Evolutionary conservation across 768 basidiomycete species (phyloP), one percentile per base, ranked within the genome.

Genomic region (Xerocomus brunneocitrinus): DNA sequence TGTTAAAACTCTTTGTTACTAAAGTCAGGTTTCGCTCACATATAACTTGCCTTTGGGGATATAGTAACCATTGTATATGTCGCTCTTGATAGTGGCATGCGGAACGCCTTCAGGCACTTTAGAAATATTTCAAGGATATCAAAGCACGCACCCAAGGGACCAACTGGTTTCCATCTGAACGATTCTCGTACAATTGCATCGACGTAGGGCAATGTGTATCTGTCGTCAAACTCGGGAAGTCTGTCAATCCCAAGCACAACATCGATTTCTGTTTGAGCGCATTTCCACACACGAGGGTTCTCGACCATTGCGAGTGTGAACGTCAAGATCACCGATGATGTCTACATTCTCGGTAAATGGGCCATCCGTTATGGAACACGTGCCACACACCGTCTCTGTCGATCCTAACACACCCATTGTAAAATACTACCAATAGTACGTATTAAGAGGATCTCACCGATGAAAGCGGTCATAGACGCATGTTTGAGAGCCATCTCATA

Each of bases 161-260:
- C 36, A 6, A 43, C n/a, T 4, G 62, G 62, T 3, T 53, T 25
- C 58, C 55, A 61, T 39, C 65, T 49, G 7, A 55, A 31, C 16
- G 49, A 47, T 43, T 66, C 63, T n/a, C 57, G 47, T 5, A 62
- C 8, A n/a, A 64, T 32, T 16, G 59, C 54, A 7, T 57, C 51
- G 41, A 62, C 22, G 50, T 62, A 38, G 55, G 59, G 55, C n/a
- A 56, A 10, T 53, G 57, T 51, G 52, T 50, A 34, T 56, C 49
- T 19, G 58, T 64, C 62, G 50, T 62, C 31, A 58, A 62, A 31
- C 58, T 55, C 9, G 57, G 41, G 50, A 55, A 60, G 31, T 39
- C 46, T 50, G 44, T 56, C 28, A 4, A 7, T 46, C 10, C 52
- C 52, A 9, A 58, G 16, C 3, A 49, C 47, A n/a, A 24, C 34